A percentile compares a stretch with the other conserved stretches of the same genome.
These are phyloP conservation scores for Mycosarcoma mackinlayi DNA, from an alignment of 1,284 basidiomycete genomes.

Conservation along the genomic window DNA sequence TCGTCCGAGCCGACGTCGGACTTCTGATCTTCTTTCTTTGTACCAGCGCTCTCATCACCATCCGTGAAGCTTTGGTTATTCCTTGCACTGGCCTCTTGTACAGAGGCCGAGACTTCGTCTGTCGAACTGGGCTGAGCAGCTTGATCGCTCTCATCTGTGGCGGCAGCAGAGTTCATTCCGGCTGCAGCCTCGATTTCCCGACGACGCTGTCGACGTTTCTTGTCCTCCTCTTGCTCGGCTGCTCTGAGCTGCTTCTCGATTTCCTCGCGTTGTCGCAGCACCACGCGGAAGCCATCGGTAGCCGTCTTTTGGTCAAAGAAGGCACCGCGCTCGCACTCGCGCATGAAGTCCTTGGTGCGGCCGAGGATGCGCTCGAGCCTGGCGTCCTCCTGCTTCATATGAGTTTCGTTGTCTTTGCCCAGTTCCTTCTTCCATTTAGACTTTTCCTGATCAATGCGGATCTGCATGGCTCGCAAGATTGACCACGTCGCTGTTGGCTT, in stretches of 20 bases:
- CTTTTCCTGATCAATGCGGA: constrained; percentile 61
- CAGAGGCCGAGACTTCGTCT: neutral
- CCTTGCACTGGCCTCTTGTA: neutral
- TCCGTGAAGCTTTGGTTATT: too few species aligned
- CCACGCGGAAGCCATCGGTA: constrained; percentile 50
- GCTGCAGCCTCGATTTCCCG: constrained; percentile 70
- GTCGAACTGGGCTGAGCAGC: neutral
- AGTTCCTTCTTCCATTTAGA: constrained; percentile 53
- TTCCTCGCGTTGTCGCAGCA: constrained; percentile 53
- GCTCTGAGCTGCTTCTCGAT: constrained; percentile 50
- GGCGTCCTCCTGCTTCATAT: constrained; percentile 35
- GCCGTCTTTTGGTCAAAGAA: constrained; percentile 54
- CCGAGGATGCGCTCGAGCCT: constrained; percentile 35
- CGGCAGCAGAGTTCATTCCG: constrained; percentile 8
- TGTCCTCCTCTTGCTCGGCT: constrained; percentile 32
- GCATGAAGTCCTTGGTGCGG: constrained; percentile 56
- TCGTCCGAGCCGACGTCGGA: constrained; percentile 27
- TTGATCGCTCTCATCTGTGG: constrained; percentile 2
- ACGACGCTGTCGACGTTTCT: constrained; percentile 70
- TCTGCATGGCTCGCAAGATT: constrained; percentile 46
- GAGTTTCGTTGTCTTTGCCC: constrained; percentile 31
- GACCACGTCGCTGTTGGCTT: constrained; percentile 57
- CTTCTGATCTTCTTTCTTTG: constrained; percentile 9
- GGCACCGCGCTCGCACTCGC: constrained; percentile 56
- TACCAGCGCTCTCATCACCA: too few species aligned